phyloP scores from a whole-genome alignment of 352 stramenopile species.

The Phytopythium mirpurense region DNA sequence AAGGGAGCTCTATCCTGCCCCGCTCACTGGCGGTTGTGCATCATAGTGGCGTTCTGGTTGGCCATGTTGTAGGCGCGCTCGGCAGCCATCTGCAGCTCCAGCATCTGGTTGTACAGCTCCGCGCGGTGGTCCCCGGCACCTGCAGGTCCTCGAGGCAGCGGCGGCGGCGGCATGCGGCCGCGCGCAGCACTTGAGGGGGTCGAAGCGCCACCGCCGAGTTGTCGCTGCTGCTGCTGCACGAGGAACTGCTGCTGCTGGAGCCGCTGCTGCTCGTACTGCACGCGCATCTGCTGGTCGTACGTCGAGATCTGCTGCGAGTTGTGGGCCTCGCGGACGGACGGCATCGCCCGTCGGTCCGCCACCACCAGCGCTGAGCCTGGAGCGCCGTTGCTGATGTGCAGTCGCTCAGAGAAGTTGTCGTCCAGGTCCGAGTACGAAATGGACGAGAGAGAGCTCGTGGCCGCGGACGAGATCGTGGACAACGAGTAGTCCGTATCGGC shows the following conservation, averaged over 20 bases:
- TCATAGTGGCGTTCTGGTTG: conserved; percentile 66
- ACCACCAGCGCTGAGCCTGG: conserved; percentile 13
- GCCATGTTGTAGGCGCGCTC: conserved; percentile 64
- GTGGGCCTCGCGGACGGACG: conserved; percentile 25
- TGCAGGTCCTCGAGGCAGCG: not conserved
- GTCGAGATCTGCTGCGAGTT: conserved; percentile 12
- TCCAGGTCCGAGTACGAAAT: conserved; percentile 41
- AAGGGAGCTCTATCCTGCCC: no score
- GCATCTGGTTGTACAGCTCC: conserved; percentile 75
- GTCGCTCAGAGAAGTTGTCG: conserved; percentile 23
- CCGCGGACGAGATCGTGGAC: conserved; percentile 48
- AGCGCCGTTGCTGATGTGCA: conserved; percentile 16
- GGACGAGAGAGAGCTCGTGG: conserved; percentile 46
- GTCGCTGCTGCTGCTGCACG: conserved; percentile 15
- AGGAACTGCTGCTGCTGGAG: conserved; percentile 27
- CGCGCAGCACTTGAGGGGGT: not conserved
- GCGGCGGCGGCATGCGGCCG: not conserved
- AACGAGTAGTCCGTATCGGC: conserved; percentile 54
- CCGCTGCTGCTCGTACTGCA: conserved; percentile 30
- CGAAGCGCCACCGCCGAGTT: not conserved
- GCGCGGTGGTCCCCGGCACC: conserved; percentile 15
- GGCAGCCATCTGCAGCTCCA: conserved; percentile 64
- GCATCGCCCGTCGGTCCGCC: conserved; percentile 37
- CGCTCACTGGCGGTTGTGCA: conserved; percentile 18
- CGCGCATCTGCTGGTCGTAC: conserved; percentile 26